Evolutionary conservation across 2,329 filamentous ascomycete species (phyloP).

Genomic region (Penicillium griseofulvum): DNA sequence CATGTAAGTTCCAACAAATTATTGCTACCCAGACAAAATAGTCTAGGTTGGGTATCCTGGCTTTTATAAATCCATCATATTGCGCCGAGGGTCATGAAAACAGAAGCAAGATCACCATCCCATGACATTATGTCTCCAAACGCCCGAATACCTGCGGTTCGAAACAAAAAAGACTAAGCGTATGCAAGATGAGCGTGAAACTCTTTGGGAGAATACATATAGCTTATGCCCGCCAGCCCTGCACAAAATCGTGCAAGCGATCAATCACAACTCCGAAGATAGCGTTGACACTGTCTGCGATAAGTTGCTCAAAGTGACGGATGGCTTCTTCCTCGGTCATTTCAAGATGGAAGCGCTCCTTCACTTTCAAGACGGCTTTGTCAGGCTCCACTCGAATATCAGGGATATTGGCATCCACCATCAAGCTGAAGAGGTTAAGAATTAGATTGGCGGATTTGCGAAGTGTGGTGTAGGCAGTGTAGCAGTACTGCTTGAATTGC

Average conservation of each 20-base stretch:
- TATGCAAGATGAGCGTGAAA: neutral
- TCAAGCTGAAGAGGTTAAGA: constrained; percentile 90
- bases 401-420: constrained; percentile 96
- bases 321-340: constrained; percentile 90
- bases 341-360: constrained; percentile 90
- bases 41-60: constrained; percentile 13
- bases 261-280: constrained; percentile 94
- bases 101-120: neutral
- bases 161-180: neutral
- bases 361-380: constrained; percentile 90
- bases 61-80: constrained; percentile 6
- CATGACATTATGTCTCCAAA: neutral
- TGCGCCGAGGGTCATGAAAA: neutral
- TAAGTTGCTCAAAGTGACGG: constrained; percentile 79
- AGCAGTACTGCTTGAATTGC: constrained; percentile 92
- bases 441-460: constrained; percentile 88
- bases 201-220: too few relatives aligned
- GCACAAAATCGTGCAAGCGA: constrained; percentile 87
- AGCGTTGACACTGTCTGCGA: constrained; percentile 85
- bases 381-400: constrained; percentile 91
- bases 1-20: neutral
- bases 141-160: neutral
- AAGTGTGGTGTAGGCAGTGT: constrained; percentile 87
- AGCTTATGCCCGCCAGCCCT: constrained; percentile 73
- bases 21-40: neutral